phyloP scores from a whole-genome alignment of 2,329 filamentous ascomycete genomes.

The Colletotrichum sp. region DNA sequence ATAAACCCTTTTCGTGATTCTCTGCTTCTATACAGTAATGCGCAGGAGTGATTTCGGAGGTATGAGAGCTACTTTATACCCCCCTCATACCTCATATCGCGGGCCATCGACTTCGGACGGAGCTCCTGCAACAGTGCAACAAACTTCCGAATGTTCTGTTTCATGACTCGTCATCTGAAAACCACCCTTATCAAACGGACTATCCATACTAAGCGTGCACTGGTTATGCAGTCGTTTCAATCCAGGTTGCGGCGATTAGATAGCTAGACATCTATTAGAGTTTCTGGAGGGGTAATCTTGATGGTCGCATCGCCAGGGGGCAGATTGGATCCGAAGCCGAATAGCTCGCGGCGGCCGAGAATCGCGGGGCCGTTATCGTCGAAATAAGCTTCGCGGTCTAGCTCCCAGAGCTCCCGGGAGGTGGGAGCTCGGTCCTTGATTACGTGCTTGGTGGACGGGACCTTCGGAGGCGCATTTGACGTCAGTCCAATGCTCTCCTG shows the following conservation, averaged over 20 bases:
- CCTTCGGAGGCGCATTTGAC: neutral
- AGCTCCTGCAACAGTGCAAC: neutral
- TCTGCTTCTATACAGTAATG: neutral
- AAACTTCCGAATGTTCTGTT: neutral
- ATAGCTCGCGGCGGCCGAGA: neutral
- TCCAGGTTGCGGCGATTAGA: neutral
- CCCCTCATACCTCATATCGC: neutral
- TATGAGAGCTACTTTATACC: neutral
- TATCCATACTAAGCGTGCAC: accelerated
- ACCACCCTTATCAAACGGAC: neutral
- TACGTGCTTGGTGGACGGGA: neutral
- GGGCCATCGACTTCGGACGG: neutral
- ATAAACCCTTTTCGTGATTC: neutral
- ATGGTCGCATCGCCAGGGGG: neutral
- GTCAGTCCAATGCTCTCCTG: neutral
- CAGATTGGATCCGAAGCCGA: neutral
- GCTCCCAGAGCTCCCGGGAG: neutral
- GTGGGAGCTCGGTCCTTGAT: neutral
- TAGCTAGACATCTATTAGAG: neutral
- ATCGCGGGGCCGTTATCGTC: neutral
- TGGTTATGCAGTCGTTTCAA: neutral
- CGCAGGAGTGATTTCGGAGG: neutral
- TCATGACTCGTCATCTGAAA: neutral
- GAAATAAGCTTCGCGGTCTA: neutral
- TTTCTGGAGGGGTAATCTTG: neutral